Evolutionary conservation across 2,329 filamentous ascomycete genomes (phyloP), one percentile per base, ranked within the genome.

Genomic region (Alternaria sp.): DNA sequence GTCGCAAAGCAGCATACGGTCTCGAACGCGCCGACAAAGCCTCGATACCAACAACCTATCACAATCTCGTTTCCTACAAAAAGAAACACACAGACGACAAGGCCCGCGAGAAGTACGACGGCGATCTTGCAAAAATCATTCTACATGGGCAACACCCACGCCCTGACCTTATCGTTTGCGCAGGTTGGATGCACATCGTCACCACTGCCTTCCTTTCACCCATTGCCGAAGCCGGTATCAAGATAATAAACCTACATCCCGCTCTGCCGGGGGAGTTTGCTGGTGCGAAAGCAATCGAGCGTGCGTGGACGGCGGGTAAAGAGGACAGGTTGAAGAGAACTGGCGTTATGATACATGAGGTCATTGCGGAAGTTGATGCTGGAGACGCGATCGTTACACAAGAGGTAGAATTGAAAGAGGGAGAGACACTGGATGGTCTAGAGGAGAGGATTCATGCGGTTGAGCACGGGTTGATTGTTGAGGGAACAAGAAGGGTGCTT

Each of bases 281-380:
- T 67, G 93, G 93, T 5, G 87, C 89, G 66, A 80, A 86, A 66
- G 93, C 93, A 16, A 96, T 97, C 69, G 87, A 91, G 70, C 85
- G 92, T 25, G 92, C 93, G 3, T 93, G 88, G 79, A 84, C 87
- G 48, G 92, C 92, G 59, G 93, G 91, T 75, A 79, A 89, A 74
- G 86, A 85, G 65, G 85, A 92, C 10, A 86, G 89, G 70, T 85
- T 91, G 67, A 85, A 85, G 66, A 85, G 85, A 66, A 93, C 87
- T 0, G 93, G 94, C 0, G 89, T 96, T 55, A 97, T 97, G 94
- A 88, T 93, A 16, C 93, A 97, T 80, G 90, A 94, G 79, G 93
- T 97, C 16, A 84, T 85, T 70, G 74, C 75, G 9, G 88, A 94
- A 76, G 92, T 97, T 56, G 93, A 97, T 81, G 86, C 90, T 72